Conservation (phyloP, 2,329 filamentous ascomycete species). For the Ceratocystis colombiana region DNA sequence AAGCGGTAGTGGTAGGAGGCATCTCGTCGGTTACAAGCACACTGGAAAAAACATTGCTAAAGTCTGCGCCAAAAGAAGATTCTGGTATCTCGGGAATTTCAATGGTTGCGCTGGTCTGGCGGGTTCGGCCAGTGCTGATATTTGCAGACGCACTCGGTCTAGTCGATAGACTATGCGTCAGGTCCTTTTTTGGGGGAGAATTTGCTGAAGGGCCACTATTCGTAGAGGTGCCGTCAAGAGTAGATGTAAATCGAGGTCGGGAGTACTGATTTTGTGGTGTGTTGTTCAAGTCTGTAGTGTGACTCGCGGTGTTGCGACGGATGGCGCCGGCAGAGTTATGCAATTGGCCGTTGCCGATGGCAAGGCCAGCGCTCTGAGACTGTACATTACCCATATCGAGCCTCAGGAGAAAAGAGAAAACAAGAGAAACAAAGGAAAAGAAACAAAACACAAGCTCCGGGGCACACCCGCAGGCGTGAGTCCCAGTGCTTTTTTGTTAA, state of each 20-base stretch:
- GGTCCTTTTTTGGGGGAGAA: not conserved
- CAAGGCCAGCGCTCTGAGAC: constrained; percentile 1
- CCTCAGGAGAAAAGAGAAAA: constrained; percentile 1
- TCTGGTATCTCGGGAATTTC: constrained; percentile 14
- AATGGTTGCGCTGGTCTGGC: not conserved
- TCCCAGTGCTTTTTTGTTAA: constrained; percentile 2
- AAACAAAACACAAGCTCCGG: constrained; percentile 13
- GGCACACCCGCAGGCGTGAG: constrained; percentile 7
- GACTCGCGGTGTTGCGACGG: not conserved
- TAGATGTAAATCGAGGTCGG: not conserved
- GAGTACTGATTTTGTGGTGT: not conserved
- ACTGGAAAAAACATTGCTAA: not conserved
- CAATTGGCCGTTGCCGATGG: not conserved
- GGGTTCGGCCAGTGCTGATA: not conserved
- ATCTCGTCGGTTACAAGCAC: not conserved
- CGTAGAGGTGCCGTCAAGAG: not conserved
- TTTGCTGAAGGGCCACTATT: not conserved
- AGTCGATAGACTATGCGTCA: not conserved
- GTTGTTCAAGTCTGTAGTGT: not conserved
- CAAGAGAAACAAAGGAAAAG: not conserved
- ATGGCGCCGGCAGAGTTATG: not conserved
- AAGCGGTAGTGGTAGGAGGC: not conserved
- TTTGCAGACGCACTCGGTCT: not conserved
- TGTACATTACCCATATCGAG: constrained; percentile 1
- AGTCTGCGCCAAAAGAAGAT: constrained; percentile 11